These are phyloP conservation scores for Dictyostelium intermedium DNA, from an alignment of 78 protist genomes.

Conservation along the genomic window DNA sequence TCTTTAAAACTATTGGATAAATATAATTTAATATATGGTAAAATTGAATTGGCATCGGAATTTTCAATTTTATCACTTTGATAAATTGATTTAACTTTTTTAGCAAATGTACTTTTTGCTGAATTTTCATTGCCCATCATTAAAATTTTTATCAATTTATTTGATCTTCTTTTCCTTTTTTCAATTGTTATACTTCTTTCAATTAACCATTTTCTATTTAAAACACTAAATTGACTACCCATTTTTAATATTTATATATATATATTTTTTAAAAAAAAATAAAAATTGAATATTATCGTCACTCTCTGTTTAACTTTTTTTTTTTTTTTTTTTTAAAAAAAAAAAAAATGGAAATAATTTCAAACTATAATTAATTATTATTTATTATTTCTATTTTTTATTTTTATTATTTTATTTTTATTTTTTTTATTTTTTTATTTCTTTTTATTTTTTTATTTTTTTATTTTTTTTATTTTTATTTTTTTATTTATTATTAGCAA, in stretches of 20 bases:
- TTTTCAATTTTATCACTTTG: not conserved
- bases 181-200: not conserved
- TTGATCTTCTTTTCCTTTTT: not conserved
- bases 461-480: too few species aligned
- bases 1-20: conserved; percentile 1
- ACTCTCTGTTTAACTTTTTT: not conserved
- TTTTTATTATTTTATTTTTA: too few species aligned
- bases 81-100: conserved; percentile 27
- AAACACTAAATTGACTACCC: conserved; percentile 1
- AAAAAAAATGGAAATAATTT: not conserved
- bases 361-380: not conserved
- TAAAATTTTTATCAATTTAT: not conserved
- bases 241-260: not conserved
- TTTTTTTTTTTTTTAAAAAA: not conserved
- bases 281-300: not conserved
- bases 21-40: conserved; percentile 13
- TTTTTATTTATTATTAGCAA: not conserved
- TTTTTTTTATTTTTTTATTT: too few species aligned
- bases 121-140: not conserved
- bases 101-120: not conserved
- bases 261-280: not conserved
- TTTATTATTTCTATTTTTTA: not conserved
- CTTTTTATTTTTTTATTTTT: too few species aligned
- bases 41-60: not conserved
- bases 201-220: conserved; percentile 1